Percentiles rank a stretch among this genome's conserved stretches.
phyloP scores from a whole-genome alignment of 2,329 filamentous ascomycete genomes.

The Penicillium sp. region DNA sequence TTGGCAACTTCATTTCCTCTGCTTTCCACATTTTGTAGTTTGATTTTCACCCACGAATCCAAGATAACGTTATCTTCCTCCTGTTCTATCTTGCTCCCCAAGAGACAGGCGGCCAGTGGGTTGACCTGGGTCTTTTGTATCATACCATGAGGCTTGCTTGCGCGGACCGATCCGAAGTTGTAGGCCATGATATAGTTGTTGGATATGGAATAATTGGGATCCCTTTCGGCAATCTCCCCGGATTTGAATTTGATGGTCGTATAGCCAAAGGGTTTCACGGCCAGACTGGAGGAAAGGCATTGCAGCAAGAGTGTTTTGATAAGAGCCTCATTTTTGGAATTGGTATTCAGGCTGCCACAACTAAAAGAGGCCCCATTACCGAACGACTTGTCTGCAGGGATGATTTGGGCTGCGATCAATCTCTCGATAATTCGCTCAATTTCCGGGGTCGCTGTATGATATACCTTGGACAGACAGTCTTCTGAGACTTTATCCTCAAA shows the following conservation, averaged over 20 bases:
- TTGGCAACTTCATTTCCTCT: not conserved
- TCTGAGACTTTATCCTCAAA: not conserved
- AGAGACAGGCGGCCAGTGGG: not conserved
- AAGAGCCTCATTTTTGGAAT: constrained; percentile 45
- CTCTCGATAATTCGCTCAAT: not conserved
- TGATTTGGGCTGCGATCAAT: not conserved
- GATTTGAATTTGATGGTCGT: not conserved
- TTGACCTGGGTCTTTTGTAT: not conserved
- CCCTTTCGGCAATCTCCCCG: not conserved
- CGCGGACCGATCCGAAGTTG: not conserved
- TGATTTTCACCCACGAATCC: not conserved
- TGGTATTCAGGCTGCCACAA: constrained; percentile 42
- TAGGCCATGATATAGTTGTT: not conserved
- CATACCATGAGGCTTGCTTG: not conserved
- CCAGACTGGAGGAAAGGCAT: constrained; percentile 50
- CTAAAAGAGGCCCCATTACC: constrained; percentile 27
- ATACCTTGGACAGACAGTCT: not conserved
- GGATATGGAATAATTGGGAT: not conserved
- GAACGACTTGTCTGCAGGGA: not conserved
- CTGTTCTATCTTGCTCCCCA: not conserved
- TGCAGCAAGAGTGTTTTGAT: constrained; percentile 51
- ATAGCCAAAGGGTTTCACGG: constrained; percentile 13
- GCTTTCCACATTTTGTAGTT: not conserved
- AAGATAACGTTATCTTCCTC: not conserved
- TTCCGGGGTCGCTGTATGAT: not conserved